Percentiles rank a stretch among this genome's conserved stretches.
These are phyloP conservation scores for Forsythia suspensa DNA, from an alignment of 257 asterid genomes.

Conservation along the genomic window DNA sequence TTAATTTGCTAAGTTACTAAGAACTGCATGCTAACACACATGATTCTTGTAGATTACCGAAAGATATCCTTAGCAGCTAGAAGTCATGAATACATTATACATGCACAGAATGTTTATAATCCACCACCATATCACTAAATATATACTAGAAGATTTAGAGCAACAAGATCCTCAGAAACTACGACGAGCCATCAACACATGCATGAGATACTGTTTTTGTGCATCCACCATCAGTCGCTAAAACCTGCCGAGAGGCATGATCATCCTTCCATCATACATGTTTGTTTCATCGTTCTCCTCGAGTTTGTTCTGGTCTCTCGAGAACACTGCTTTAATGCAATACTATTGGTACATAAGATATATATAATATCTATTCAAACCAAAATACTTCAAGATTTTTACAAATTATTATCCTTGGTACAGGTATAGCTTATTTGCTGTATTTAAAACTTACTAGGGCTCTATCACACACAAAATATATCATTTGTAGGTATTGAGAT, in stretches of 20 bases:
- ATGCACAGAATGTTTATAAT: neutral
- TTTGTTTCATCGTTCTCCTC: too few species aligned
- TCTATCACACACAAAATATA: neutral
- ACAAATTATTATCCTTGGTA: neutral
- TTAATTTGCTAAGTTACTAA: too few species aligned
- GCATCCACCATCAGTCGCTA: neutral
- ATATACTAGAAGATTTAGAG: too few species aligned
- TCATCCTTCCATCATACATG: neutral
- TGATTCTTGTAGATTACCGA: too few species aligned
- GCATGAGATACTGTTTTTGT: too few species aligned
- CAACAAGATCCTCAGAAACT: too few species aligned
- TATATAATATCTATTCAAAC: too few species aligned
- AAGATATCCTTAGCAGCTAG: neutral
- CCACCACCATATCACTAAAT: too few species aligned
- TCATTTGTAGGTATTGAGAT: constrained; percentile 39
- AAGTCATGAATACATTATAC: too few species aligned
- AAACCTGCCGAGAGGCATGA: neutral
- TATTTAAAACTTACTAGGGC: neutral
- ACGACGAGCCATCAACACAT: too few species aligned
- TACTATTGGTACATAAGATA: neutral
- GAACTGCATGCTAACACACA: too few species aligned
- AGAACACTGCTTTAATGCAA: neutral
- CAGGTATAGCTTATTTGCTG: neutral
- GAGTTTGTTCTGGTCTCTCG: neutral
- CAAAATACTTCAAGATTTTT: too few species aligned